Percentiles rank a stretch among this genome's conserved stretches.
These are phyloP conservation scores for Cutaneotrichosporon sp. DNA, from an alignment of 1,284 basidiomycete species.

Conservation along the genomic window DNA sequence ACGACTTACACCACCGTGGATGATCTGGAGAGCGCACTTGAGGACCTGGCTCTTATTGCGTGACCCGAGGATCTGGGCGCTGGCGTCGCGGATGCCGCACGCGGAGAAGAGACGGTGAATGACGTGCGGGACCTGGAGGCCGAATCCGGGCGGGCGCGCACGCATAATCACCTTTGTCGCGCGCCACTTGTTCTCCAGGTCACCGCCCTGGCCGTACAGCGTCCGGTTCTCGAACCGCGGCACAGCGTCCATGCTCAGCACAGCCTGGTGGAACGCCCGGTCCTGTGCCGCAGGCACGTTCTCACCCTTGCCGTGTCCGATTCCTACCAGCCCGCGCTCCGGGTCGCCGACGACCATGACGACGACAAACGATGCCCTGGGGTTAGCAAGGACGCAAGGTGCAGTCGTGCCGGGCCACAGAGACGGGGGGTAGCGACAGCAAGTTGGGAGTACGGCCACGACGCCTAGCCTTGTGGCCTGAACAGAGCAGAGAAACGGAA, in stretches of 20 bases:
- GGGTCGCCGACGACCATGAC: constrained; percentile 78
- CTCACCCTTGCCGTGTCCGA: constrained; percentile 77
- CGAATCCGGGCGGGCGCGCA: constrained; percentile 84
- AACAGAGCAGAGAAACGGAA: no score
- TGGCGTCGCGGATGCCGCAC: constrained; percentile 88
- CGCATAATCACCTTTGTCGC: constrained; percentile 77
- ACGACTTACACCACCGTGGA: constrained; percentile 46
- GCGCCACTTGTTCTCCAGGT: constrained; percentile 77
- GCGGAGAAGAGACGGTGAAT: constrained; percentile 82
- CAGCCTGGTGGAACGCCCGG: constrained; percentile 63
- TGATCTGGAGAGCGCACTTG: constrained; percentile 48
- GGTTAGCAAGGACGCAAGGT: no score
- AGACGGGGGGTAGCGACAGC: no score
- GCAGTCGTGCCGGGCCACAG: no score
- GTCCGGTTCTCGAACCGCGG: constrained; percentile 84
- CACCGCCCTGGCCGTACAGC: constrained; percentile 61
- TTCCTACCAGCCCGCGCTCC: constrained; percentile 80
- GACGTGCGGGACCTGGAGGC: constrained; percentile 80
- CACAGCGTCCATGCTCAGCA: constrained; percentile 69
- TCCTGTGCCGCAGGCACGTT: constrained; percentile 55
- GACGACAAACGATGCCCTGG: constrained; percentile 8
- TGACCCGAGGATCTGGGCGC: constrained; percentile 90
- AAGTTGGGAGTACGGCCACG: no score
- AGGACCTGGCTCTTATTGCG: constrained; percentile 66
- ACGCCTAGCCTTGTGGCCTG: no score